These are phyloP conservation scores for Hypoxylon fragiforme DNA, from an alignment of 495 filamentous ascomycete species.

Conservation along the genomic window DNA sequence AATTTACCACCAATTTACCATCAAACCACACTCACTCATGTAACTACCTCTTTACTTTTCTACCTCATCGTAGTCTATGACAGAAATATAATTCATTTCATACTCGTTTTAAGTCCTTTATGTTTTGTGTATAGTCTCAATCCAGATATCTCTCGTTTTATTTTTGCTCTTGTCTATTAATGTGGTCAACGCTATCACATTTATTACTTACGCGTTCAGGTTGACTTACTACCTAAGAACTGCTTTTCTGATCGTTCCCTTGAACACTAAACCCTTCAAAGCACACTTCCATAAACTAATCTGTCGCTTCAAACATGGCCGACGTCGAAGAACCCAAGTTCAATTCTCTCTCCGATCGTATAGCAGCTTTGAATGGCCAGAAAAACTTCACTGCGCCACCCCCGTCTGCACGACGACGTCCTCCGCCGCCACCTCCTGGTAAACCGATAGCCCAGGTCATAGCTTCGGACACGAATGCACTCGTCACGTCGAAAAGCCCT, in stretches of 20 bases:
- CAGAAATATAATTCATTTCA: no score
- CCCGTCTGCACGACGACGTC: constrained; percentile 45
- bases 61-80: neutral
- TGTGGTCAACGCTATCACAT: no score
- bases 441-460: constrained; percentile 31
- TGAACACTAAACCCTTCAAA: no score
- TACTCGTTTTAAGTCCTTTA: no score
- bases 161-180: no score
- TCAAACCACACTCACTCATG: neutral
- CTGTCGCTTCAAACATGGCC: constrained; percentile 52
- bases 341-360: constrained; percentile 57
- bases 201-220: no score
- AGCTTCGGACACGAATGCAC: constrained; percentile 31
- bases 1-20: neutral
- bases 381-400: constrained; percentile 52
- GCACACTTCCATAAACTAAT: no score
- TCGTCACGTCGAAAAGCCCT: constrained; percentile 33
- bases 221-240: no score
- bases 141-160: no score
- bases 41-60: neutral
- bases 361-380: constrained; percentile 57
- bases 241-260: no score
- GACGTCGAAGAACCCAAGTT: constrained; percentile 59
- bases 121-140: no score
- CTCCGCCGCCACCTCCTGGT: constrained; percentile 52